A percentile compares a stretch with the other conserved stretches of the same genome.
These are phyloP conservation scores for Lenwebbia sp. DNA, from an alignment of 345 rosid genomes.

Conservation along the genomic window DNA sequence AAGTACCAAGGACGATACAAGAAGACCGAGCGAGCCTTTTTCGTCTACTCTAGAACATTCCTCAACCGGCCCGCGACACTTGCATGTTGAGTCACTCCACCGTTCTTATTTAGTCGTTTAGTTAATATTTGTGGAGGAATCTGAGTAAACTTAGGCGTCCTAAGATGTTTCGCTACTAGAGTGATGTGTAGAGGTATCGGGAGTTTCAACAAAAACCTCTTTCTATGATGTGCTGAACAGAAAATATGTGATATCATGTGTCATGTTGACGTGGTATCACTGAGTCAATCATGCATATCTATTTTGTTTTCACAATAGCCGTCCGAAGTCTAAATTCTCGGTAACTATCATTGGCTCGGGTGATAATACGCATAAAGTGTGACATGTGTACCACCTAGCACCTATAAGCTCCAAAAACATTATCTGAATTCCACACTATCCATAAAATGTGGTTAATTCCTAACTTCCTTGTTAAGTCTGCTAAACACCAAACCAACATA, in stretches of 20 bases:
- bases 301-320: not conserved
- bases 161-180: not conserved
- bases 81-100: constrained; percentile 22
- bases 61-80: no score
- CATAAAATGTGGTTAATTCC: not conserved
- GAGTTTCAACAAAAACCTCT: not conserved
- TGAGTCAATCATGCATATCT: not conserved
- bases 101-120: not conserved
- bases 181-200: not conserved
- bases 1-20: no score
- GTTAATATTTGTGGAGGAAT: not conserved
- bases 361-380: not conserved
- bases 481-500: not conserved
- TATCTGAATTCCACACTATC: not conserved
- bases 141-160: not conserved
- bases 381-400: not conserved
- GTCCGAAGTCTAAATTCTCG: not conserved
- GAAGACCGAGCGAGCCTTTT: no score
- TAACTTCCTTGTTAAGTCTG: not conserved
- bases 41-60: no score
- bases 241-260: not conserved
- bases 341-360: not conserved
- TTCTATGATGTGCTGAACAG: not conserved
- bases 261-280: not conserved
- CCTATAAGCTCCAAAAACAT: not conserved